Percentiles rank a stretch among this genome's conserved stretches.
phyloP scores from a whole-genome alignment of 495 filamentous ascomycete species.

The Lophiotrema nucula region DNA sequence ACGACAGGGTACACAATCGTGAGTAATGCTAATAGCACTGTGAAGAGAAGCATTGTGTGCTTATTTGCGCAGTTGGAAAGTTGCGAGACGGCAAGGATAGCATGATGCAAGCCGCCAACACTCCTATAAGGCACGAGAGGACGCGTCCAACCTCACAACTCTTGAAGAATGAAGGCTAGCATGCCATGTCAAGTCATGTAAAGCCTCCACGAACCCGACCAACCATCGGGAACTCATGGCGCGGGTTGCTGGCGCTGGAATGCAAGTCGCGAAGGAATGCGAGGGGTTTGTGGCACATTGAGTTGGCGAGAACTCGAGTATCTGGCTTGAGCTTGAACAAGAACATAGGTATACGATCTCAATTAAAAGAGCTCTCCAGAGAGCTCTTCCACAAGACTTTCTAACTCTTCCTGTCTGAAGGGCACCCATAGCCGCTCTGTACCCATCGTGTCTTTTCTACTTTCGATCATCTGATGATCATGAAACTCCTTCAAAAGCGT shows the following conservation, averaged over 20 bases:
- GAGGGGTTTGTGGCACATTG: not conserved
- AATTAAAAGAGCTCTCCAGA: constrained; percentile 15
- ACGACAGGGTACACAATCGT: too few relatives aligned
- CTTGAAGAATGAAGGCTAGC: not conserved
- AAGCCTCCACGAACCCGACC: not conserved
- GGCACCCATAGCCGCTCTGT: constrained; percentile 84
- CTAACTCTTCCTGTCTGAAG: constrained; percentile 83
- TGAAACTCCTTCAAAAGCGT: constrained; percentile 95
- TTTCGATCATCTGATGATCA: constrained; percentile 94
- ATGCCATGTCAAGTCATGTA: not conserved
- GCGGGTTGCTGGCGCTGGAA: not conserved
- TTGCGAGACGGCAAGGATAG: too few relatives aligned
- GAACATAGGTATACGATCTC: not conserved
- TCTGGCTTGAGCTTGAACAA: not conserved
- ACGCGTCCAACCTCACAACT: too few relatives aligned
- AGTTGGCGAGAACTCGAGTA: not conserved
- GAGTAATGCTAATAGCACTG: too few relatives aligned
- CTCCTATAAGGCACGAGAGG: too few relatives aligned
- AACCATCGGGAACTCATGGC: not conserved
- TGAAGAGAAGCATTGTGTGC: too few relatives aligned
- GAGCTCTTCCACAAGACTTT: constrained; percentile 77
- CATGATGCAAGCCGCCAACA: too few relatives aligned
- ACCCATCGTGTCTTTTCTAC: constrained; percentile 77
- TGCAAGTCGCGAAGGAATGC: not conserved
- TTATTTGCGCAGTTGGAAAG: too few relatives aligned